Base-by-base conservation (phyloP, 2,329 filamentous ascomycete species). In the Fusarium abutilonis region DNA sequence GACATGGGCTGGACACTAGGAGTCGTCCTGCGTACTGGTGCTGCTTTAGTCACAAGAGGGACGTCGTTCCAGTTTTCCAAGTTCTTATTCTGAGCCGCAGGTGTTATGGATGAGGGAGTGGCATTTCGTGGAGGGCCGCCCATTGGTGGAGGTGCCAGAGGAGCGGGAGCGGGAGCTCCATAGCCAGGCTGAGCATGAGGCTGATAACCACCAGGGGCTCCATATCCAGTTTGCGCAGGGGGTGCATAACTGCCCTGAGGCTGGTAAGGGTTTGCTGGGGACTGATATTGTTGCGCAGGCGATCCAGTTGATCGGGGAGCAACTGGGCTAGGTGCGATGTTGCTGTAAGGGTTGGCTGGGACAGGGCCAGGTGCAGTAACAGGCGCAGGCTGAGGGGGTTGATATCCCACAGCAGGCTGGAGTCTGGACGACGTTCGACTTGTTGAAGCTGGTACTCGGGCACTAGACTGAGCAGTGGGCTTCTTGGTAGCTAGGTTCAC, bases 61-160 rank as follows among this genome's bases (percentile, higher is more conserved):
- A 96, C 89, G 75, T 99, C 95, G 69, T 99, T 99, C 95, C 95
- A 99, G 68, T 91, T 90, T 26, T 89, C 86, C 63, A 89, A 88
- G 63, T 90, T 89, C 72, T 88, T 89, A 54, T 86, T 81, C 71
- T 86, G 87, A 9, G 91, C 86, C 15, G 91, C 86, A 19, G 92
- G 88, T 36, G 86, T 47, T 26, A 52, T 82, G 21, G 83, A 83
- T 11, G 91, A 89, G n/a, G 88, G 84, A 32, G 86, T 88, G 23
- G 85, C 82, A 59, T 86, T 87, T 61, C 89, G 86, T 48, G 80
- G 78, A 52, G 80, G 78, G 15, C 76, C 76, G 47, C 70, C 67
- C 60, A 75, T 68, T 19, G 73, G 73, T 1, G 75, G 75, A 44
- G 75, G 74, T n/a, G 71, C 71, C 9, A 70, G 56, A 57, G 72